These are phyloP conservation scores for Russula sp. DNA, from an alignment of 768 basidiomycete genomes.

Conservation along the genomic window DNA sequence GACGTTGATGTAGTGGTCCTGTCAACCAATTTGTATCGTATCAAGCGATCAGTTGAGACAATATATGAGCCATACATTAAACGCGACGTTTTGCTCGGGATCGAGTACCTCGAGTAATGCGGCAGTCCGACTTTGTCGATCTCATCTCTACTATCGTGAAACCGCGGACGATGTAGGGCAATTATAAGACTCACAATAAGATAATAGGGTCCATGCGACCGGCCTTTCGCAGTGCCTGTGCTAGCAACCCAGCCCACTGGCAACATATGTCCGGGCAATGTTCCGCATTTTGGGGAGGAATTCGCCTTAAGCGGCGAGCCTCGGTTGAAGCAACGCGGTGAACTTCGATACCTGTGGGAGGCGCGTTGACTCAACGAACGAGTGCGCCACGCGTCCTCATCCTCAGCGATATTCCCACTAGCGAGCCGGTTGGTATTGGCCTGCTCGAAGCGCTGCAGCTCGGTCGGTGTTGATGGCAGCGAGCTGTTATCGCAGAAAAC, in stretches of 20 bases:
- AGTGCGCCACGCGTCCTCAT: slow-evolving; percentile 76
- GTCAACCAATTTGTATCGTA: slow-evolving; percentile 17
- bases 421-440: slow-evolving; percentile 8
- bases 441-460: slow-evolving; percentile 56
- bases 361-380: slow-evolving; percentile 67
- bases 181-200: slow-evolving; percentile 48
- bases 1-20: slow-evolving; percentile 92
- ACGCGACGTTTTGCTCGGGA: slow-evolving; percentile 87
- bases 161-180: slow-evolving; percentile 11
- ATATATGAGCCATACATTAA: slow-evolving; percentile 66
- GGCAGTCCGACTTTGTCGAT: slow-evolving; percentile 87
- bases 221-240: slow-evolving; percentile 82
- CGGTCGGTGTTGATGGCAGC: slow-evolving; percentile 77
- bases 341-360: slow-evolving; percentile 72
- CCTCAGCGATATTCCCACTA: slow-evolving; percentile 41
- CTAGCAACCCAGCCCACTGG: slow-evolving; percentile 77
- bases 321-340: slow-evolving; percentile 79
- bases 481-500: slow-evolving; percentile 79
- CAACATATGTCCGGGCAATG: slow-evolving; percentile 93
- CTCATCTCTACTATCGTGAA: slow-evolving; percentile 54
- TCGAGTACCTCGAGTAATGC: slow-evolving; percentile 90
- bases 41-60: too few species aligned
- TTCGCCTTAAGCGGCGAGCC: slow-evolving; percentile 78
- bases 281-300: slow-evolving; percentile 88
- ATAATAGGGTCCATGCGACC: slow-evolving; percentile 81